Base-by-base conservation (phyloP, 371 early-diverging fungal genomes). In the Apophysomyces trapeziformis region DNA sequence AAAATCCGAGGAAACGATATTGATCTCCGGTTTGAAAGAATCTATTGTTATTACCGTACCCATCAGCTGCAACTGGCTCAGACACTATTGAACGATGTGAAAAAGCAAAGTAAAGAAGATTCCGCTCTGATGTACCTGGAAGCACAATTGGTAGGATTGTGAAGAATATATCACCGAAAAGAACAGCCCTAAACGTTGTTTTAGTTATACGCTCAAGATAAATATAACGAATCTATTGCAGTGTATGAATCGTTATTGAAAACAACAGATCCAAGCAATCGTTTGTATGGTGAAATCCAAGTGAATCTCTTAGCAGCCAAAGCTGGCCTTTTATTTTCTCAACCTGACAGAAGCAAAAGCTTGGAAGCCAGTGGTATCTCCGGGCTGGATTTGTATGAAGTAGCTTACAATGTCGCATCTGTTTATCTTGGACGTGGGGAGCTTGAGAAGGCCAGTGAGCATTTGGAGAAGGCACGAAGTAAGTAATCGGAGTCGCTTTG, bases 41-140 rank as follows among this genome's bases (percentile, higher is more conserved):
- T 91, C 5, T 93, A 92, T 63, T 90, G 90, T 66, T 86, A 89
- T 39, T 93, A 93, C 73, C 83, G 92, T 5, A 78, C 85, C 62
- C 85, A 89, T 64, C 82, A 85, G 57, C 75, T 88, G 50, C 57
- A 69, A 8, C 90, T 89, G 3, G 87, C 88, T 18, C 68, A 88
- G 58, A 77, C 72, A 6, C 61, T 89, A 35, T 77, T 91, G 56
- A 64, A 73, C 36, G 71, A 73, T 32, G 54, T 74, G 57, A 69
- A 69, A 47, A 73, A 79, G 60, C 72, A 75, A 8, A 68, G 69
- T 13, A 37, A 67, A 9, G 68, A 72, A 21, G 65, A 44, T 62
- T 74, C 73, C 61, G 73, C 77, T 39, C 68, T 88, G 37, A 70
- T 73, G 50, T 86, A 86, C 63, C 71, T 93, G 54, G 87, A 90